These are phyloP conservation scores for Psilocybe sp. DNA, from an alignment of 768 basidiomycete genomes.

Conservation along the genomic window DNA sequence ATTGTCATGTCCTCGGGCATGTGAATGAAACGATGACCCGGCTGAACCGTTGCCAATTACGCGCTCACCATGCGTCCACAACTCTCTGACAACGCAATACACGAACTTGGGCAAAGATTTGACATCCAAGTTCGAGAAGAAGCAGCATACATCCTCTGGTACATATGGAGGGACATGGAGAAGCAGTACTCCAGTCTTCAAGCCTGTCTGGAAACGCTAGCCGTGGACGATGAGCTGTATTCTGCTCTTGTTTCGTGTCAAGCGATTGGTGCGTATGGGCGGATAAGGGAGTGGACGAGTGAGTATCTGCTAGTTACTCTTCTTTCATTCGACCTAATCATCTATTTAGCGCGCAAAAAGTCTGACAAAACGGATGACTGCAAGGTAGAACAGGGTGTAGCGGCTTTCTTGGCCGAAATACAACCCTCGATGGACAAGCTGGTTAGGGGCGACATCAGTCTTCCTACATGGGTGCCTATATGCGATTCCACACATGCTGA, in stretches of 20 bases:
- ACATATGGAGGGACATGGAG: slow-evolving; percentile 31
- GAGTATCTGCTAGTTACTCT: slow-evolving; percentile 5
- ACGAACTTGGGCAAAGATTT: slow-evolving; percentile 28
- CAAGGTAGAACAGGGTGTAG: slow-evolving; percentile 17
- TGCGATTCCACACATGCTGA: slow-evolving; percentile 15
- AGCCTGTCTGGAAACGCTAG: slow-evolving; percentile 31
- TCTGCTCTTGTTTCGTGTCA: slow-evolving; percentile 31
- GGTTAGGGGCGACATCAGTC: slow-evolving; percentile 27
- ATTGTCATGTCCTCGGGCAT: no score
- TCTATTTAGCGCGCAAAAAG: slow-evolving; percentile 2
- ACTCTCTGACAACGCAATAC: slow-evolving; percentile 26
- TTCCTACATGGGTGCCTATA: slow-evolving; percentile 30
- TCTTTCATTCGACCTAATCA: background rate
- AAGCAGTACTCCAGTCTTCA: slow-evolving; percentile 27
- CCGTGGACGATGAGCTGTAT: slow-evolving; percentile 27
- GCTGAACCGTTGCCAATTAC: background rate
- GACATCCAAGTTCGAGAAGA: slow-evolving; percentile 36
- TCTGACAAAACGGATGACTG: slow-evolving; percentile 6
- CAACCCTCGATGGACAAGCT: slow-evolving; percentile 29
- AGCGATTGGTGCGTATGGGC: slow-evolving; percentile 23
- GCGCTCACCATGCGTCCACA: slow-evolving; percentile 9
- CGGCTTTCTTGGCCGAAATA: slow-evolving; percentile 23
- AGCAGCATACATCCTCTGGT: slow-evolving; percentile 38
- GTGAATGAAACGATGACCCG: no score
- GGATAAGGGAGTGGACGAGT: slow-evolving; percentile 31